phyloP scores from a whole-genome alignment of 352 stramenopile genomes.

The Phytophthora tentaculata region DNA sequence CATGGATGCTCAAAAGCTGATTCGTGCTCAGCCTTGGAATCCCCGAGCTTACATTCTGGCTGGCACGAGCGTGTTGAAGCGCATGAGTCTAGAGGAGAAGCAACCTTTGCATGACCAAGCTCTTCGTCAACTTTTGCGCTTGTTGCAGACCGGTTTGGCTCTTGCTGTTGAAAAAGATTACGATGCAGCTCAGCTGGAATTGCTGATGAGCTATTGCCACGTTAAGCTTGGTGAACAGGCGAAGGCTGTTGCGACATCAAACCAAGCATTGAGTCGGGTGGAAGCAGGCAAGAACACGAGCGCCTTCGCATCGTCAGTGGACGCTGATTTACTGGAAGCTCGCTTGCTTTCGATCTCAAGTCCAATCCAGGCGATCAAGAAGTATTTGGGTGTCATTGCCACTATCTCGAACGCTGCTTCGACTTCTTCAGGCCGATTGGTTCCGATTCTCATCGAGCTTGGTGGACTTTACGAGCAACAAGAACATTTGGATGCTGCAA shows the following conservation, averaged over 20 bases:
- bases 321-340: conserved; percentile 47
- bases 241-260: conserved; percentile 18
- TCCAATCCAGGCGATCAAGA: conserved; percentile 29
- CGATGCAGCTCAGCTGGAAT: conserved; percentile 41
- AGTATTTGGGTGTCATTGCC: conserved; percentile 41
- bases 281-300: conserved; percentile 7
- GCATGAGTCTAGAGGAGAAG: conserved; percentile 23
- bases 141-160: conserved; percentile 51
- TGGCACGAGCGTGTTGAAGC: conserved; percentile 58
- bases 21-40: conserved; percentile 69
- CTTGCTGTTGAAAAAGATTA: conserved; percentile 29
- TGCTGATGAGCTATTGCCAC: conserved; percentile 53
- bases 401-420: conserved; percentile 9
- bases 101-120: conserved; percentile 16
- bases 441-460: conserved; percentile 66
- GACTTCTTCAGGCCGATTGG: conserved; percentile 23
- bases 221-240: conserved; percentile 35
- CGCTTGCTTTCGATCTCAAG: conserved; percentile 48
- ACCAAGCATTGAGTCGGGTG: conserved; percentile 37
- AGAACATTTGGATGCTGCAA: conserved; percentile 50
- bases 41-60: conserved; percentile 59
- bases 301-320: conserved; percentile 9
- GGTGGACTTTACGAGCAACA: conserved; percentile 61
- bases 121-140: conserved; percentile 32
- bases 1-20: conserved; percentile 56